Evolutionary conservation across 2,329 filamentous ascomycete species (phyloP), one percentile per base, ranked within the genome.

Genomic region (Xylariales sp.): DNA sequence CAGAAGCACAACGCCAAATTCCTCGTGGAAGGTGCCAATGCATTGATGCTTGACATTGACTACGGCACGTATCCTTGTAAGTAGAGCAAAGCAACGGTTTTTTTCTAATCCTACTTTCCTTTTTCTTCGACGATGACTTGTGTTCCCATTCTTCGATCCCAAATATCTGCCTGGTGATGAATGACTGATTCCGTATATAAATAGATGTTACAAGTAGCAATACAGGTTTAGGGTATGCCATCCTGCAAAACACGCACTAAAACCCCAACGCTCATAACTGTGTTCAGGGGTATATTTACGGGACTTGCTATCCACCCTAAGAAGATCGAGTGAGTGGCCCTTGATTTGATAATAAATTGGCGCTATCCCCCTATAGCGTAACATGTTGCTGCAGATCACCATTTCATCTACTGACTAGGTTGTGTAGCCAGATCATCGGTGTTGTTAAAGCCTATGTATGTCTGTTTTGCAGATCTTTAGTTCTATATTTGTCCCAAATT

Each of bases 1-100:
- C 86, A 90, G 73, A 76, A 83, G 49, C 77, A 80, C 46, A 84
- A 86, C 30, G 80, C 83, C 52, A 83, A 84, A 60, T 86, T 91
- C 67, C 82, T 91, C 1, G 83, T 91, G 14, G 89, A 91, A 78
- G 88, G 88, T 36, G 86, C 86, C 23, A 87, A 89, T 72, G 85
- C 86, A 7, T 78, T 86, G 30, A 85, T 87, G 83, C 80, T 89
- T 57, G 87, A 89, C 70, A 82, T 89, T 54, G 87, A 87, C 73
- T 85, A 84, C 70, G 48, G 32, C 28, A 34, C 41, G n/a, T 58
- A 46, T 59, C 34, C 46, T 36, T n/a, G 45, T 23, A 71, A 48
- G 45, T 52, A 12, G 3, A 39, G 16, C n/a, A 18, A 16, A 18
- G 32, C 12, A 32, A 36, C 10, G 3, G 14, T 12, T 28, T 18